A percentile compares a stretch with the other conserved stretches of the same genome.
These are phyloP conservation scores for Knufia petricola DNA, from an alignment of 2,329 filamentous ascomycete species.

Conservation along the genomic window DNA sequence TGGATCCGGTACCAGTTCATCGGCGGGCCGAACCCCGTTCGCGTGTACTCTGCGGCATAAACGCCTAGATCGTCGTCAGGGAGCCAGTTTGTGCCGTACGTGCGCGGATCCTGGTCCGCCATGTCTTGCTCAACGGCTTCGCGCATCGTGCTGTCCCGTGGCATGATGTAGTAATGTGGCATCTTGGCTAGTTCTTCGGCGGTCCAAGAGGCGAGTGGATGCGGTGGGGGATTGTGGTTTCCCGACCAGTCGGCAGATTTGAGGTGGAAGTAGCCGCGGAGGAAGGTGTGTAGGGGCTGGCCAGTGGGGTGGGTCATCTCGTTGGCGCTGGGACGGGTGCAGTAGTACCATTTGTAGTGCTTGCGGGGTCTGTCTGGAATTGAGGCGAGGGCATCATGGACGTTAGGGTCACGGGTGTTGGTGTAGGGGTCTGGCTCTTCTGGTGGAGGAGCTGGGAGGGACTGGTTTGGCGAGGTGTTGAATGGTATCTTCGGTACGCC, in stretches of 20 bases:
- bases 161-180: slow-evolving; percentile 63
- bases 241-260: slow-evolving; percentile 54
- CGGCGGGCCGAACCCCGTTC: slow-evolving; percentile 56
- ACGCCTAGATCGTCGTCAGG: slow-evolving; percentile 47
- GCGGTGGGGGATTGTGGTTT: slow-evolving; percentile 37
- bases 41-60: slow-evolving; percentile 51
- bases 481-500: slow-evolving; percentile 42
- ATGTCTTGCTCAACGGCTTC: slow-evolving; percentile 48
- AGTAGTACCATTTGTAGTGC: slow-evolving; percentile 57
- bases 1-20: slow-evolving; percentile 59
- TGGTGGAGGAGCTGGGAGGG: slow-evolving; percentile 21
- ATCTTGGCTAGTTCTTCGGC: slow-evolving; percentile 49
- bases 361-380: slow-evolving; percentile 49
- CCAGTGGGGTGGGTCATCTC: slow-evolving; percentile 34
- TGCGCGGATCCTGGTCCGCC: slow-evolving; percentile 38
- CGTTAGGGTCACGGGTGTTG: slow-evolving; percentile 13
- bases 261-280: slow-evolving; percentile 59
- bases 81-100: slow-evolving; percentile 40
- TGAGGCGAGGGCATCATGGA: slow-evolving; percentile 26
- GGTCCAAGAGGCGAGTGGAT: slow-evolving; percentile 46
- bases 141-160: slow-evolving; percentile 48
- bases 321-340: slow-evolving; percentile 27
- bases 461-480: slow-evolving; percentile 34
- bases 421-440: slow-evolving; percentile 10
- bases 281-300: slow-evolving; percentile 46